Base-by-base conservation (phyloP, 2,329 filamentous ascomycete genomes). In the Fusarium camptoceras region DNA sequence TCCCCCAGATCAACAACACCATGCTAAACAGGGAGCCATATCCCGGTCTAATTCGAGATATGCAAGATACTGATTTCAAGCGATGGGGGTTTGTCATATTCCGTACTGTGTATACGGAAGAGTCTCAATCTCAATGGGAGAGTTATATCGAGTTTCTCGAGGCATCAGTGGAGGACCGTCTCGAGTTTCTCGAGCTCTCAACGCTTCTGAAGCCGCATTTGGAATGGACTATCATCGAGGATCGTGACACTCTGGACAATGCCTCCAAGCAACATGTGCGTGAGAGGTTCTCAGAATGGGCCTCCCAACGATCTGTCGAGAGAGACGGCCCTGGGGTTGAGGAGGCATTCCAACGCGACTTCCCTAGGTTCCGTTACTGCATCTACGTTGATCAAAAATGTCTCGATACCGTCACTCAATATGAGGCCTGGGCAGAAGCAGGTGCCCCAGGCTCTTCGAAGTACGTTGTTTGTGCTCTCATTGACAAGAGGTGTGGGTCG, bases 81-180 rank as follows among this genome's bases (percentile, higher is more conserved):
- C 31, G 20, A 3, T 70, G 56, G 50, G 56, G 54, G 0, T 64
- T 64, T 6, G 55, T 55, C 22, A 30, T 64, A 14, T 68, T 30
- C 20, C 67, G 50, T 6, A 54, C 58, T 2, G 63, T 41, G 6
- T 70, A 70, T 25, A 24, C 57, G 0, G 25, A 42, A 16, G 9
- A 60, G 10, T 60, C 59, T 15, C 59, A 63, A 2, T 11, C 41
- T 30, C 58, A 60, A 14, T 64, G 68, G 63, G 46, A 37, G 18
- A 60, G 28, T 6, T 71, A 71, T 9, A 39, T 70, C 14, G 67
- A 68, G 6, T 64, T 71, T 43, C 9, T 71, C 0, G 68, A 64
- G 10, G 47, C 48, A 34, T n/a, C 55, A 10, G 55, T 71, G 1
- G 48, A 66, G 6, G 10, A 42, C 3, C 1, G 42, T 0, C 49